Base-by-base conservation (phyloP, 495 filamentous ascomycete genomes). In the Penicillium diatomitis region DNA sequence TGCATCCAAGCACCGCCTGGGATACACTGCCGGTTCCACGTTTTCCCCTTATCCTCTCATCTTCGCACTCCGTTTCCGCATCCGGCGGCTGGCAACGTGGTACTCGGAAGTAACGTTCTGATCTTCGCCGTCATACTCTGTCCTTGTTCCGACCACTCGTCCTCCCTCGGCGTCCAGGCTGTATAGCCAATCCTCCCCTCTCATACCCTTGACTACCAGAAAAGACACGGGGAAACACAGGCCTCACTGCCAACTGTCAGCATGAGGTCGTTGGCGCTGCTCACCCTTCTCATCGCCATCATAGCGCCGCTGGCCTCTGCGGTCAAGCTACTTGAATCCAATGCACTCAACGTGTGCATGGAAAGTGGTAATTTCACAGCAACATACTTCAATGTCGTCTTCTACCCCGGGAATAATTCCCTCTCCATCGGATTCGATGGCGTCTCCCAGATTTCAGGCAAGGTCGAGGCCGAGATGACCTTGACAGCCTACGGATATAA, bases 401-500 rank as follows among this genome's bases (percentile, higher is more conserved):
- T 87, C 67, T 88, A 84, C 3, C 87, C 88, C 8, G 72, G 80
- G 54, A 87, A 92, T 67, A 77, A 74, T 46, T 81, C 82, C 4
- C 74, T 91, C 36, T 61, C 72, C 41, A 80, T 96, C 59, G 78
- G 85, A 58, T 83, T 98, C 64, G 75, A 86, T 56, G 90, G 87
- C 49, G 82, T 87, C 3, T 95, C 92, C 3, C 80, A 85, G 3
- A 89, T 98, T 50, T 78, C 84, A 48, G 90, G 90, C 48, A 84
- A 87, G 68, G 87, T 98, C 43, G 75, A 77, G 20, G 90, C 90
- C 43, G 84, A 89, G 36, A 60, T 97, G 47, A 66, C 77, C 30
- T 75, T 95, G 47, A 74, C 82, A 41, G 90, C 87, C 10, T 97
- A 97, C 63, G 91, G 91, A 53, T 88, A 84, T 69, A 68, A 69